Evolutionary conservation across 257 asterid genomes (phyloP), one percentile per base, ranked within the genome.

Genomic region (Solanum clarkiae): DNA sequence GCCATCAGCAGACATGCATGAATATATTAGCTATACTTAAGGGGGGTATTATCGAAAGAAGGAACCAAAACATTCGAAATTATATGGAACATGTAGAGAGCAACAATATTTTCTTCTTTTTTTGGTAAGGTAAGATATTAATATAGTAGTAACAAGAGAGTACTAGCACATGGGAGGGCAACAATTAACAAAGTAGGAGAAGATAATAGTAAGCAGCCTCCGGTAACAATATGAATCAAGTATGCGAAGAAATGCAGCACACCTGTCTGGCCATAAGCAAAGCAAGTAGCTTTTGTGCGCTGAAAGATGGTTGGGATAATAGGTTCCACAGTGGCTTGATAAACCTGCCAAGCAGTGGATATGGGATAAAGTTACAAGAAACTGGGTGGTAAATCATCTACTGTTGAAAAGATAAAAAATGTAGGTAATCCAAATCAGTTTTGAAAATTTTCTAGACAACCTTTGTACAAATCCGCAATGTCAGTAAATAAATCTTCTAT

Each of bases 191-290:
- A 68, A 14, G 42, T 74, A 11, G 22, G 22, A 49, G 82, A 77
- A 77, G 63, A 77, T 26, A 45, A 45, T 6, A 8, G 24, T 77
- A 77, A 49, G 45, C 49, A 75, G 44, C 81, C 24, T 49, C 62
- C 10, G 81, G 3, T 24, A 70, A 53, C 82, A 77, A 77, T 51
- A 77, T 53, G 26, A 77, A 77, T 79, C 82, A 72, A 72, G 13
- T 17, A 71, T 42, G 55, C n/a, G 22, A 47, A 74, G 81, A 74
- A 74, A 74, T 47, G 42, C 40, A 74, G 44, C 89, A 72, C 84
- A 97, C 99, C 99, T 92, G 99, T 97, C 89, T 97, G 99, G 84
- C 99, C 99, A 91, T 97, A 97, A 66, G 99, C 99, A 83, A 97
- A 97, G 85, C 99, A 97, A 57, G 99, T 97, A 83, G 99, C 99